Evolutionary conservation across 139 green algal species (phyloP).

Genomic region (Picochlorum sp.): DNA sequence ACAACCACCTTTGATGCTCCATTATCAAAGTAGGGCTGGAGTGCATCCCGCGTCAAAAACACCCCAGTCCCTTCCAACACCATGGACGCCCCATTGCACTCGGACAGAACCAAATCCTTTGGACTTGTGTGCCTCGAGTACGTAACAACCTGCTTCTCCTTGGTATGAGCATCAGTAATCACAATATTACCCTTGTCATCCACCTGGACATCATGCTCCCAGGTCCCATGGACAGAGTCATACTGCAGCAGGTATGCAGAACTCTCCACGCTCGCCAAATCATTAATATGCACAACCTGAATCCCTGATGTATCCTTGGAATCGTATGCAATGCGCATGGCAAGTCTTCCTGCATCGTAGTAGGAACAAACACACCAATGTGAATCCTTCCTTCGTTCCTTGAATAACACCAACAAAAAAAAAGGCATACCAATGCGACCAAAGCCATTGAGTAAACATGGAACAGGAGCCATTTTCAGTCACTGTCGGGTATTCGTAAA

Average conservation of each 20-base stretch:
- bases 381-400: not conserved
- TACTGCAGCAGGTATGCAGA: slow-evolving; percentile 75
- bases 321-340: slow-evolving; percentile 38
- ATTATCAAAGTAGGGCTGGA: slow-evolving; percentile 65
- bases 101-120: slow-evolving; percentile 25
- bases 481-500: too few relatives aligned
- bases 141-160: slow-evolving; percentile 21
- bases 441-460: too few relatives aligned
- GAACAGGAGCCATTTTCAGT: too few relatives aligned
- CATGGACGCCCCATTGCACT: slow-evolving; percentile 29
- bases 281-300: slow-evolving; percentile 73
- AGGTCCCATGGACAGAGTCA: slow-evolving; percentile 68
- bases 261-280: slow-evolving; percentile 48
- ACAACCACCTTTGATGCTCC: slow-evolving; percentile 60
- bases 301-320: slow-evolving; percentile 4
- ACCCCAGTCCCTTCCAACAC: slow-evolving; percentile 62
- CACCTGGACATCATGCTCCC: slow-evolving; percentile 32
- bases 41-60: slow-evolving; percentile 47
- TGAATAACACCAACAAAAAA: too few relatives aligned
- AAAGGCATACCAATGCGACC: too few relatives aligned
- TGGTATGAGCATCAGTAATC: slow-evolving; percentile 18
- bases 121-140: slow-evolving; percentile 37
- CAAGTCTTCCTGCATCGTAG: slow-evolving; percentile 34
- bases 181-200: slow-evolving; percentile 37
- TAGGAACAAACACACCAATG: slow-evolving; percentile 6